These are phyloP conservation scores for Pulveroboletus frians DNA, from an alignment of 768 basidiomycete species.

Conservation along the genomic window DNA sequence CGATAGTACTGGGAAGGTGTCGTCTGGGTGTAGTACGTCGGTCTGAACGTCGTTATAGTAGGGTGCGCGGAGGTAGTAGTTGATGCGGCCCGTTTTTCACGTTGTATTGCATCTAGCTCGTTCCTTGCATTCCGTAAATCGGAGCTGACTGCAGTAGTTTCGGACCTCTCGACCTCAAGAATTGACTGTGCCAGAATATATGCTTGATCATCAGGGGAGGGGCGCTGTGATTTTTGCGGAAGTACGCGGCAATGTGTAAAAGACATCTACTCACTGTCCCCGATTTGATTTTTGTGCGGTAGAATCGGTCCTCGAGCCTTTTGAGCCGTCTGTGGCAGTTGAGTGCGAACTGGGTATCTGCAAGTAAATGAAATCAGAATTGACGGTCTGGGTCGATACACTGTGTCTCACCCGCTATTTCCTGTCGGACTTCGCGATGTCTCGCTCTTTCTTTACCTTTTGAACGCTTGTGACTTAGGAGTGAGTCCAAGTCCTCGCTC, in stretches of 20 bases:
- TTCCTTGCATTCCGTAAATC: constrained; percentile 59
- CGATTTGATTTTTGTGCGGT: constrained; percentile 44
- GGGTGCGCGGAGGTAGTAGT: constrained; percentile 27
- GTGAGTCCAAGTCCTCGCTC: constrained; percentile 49
- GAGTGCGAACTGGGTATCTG: constrained; percentile 69
- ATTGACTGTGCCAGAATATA: constrained; percentile 59
- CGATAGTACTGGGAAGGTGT: constrained; percentile 57
- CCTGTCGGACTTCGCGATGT: constrained; percentile 40
- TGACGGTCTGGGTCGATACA: not conserved
- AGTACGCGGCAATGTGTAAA: not conserved
- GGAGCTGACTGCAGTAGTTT: constrained; percentile 49
- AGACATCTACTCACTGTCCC: constrained; percentile 46
- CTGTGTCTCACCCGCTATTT: constrained; percentile 45
- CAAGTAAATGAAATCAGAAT: constrained; percentile 2
- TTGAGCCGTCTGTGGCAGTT: constrained; percentile 57
- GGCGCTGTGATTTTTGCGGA: constrained; percentile 39
- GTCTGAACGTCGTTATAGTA: constrained; percentile 36
- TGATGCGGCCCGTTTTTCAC: constrained; percentile 55
- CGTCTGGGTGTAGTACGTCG: constrained; percentile 32
- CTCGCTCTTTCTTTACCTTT: constrained; percentile 66
- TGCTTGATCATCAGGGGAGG: constrained; percentile 57
- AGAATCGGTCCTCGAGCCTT: constrained; percentile 54
- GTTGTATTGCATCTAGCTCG: constrained; percentile 63
- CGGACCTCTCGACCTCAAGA: constrained; percentile 61
- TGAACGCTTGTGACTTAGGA: constrained; percentile 17